Percentiles rank a stretch among this genome's conserved stretches.
phyloP scores from a whole-genome alignment of 2,329 filamentous ascomycete species.

The Leptographium radiaticola region DNA sequence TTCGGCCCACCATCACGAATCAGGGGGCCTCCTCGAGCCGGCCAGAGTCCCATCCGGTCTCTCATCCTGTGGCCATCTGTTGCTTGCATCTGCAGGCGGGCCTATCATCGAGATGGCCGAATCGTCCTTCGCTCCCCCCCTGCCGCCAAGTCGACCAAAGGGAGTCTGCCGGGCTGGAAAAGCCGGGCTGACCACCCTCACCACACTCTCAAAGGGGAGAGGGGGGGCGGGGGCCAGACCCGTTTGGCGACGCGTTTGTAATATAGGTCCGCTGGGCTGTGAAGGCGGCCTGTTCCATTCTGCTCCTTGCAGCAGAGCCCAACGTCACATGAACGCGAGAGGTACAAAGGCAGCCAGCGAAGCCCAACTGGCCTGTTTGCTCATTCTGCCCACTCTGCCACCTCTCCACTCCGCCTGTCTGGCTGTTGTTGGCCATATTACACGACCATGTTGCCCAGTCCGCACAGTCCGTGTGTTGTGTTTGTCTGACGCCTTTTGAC shows the following conservation, averaged over 20 bases:
- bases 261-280: not conserved
- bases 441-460: not conserved
- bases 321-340: not conserved
- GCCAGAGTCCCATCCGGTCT: not conserved
- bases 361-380: no score
- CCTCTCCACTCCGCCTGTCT: not conserved
- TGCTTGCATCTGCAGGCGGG: not conserved
- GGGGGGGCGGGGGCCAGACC: not conserved
- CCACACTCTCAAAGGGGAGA: no score
- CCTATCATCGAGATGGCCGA: not conserved
- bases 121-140: not conserved
- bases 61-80: not conserved
- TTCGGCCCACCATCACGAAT: not conserved
- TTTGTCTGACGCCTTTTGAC: not conserved
- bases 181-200: not conserved
- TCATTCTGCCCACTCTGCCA: no score
- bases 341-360: no score
- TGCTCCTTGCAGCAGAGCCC: not conserved
- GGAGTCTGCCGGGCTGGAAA: not conserved
- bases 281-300: not conserved
- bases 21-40: not conserved
- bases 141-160: not conserved
- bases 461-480: no score
- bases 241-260: not conserved
- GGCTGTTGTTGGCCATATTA: slow-evolving; percentile 3